Evolutionary conservation across 345 rosid genomes (phyloP).

Genomic region (Sisymbrium irio): DNA sequence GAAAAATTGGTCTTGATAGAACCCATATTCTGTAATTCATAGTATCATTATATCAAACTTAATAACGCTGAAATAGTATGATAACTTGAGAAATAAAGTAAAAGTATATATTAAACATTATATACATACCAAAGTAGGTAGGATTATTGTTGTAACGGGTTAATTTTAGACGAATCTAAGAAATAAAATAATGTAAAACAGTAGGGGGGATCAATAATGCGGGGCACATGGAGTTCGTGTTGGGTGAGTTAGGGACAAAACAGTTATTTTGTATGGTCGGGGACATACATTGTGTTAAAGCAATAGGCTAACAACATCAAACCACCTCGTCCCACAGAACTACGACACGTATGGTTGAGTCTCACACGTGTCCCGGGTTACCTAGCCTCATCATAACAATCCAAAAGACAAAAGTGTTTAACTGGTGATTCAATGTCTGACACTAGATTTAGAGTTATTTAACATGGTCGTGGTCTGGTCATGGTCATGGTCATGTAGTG

Average conservation of each 20-base stretch:
- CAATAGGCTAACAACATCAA: conserved; percentile 22
- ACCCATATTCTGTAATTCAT: background rate
- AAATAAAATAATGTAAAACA: background rate
- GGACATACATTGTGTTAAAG: conserved; percentile 6
- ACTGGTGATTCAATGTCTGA: conserved; percentile 17
- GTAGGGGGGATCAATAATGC: conserved; percentile 16
- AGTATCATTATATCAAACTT: background rate
- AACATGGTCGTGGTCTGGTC: conserved; percentile 9
- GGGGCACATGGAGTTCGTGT: conserved; percentile 33
- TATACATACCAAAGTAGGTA: background rate
- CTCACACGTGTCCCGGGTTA: conserved; percentile 17
- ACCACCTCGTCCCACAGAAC: conserved; percentile 18
- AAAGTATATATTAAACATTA: background rate
- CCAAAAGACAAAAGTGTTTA: conserved; percentile 10
- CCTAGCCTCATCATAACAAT: conserved; percentile 10
- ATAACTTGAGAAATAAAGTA: background rate
- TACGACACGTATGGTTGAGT: conserved; percentile 14
- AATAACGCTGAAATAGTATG: background rate
- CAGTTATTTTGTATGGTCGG: conserved; percentile 33
- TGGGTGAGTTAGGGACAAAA: conserved; percentile 39
- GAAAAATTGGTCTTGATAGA: background rate
- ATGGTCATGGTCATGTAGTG: conserved; percentile 18
- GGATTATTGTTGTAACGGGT: background rate
- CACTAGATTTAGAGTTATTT: conserved; percentile 18
- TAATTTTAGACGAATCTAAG: conserved; percentile 7